A percentile compares a stretch with the other conserved stretches of the same genome.
Evolutionary conservation across 306 rosid genomes (phyloP).

Genomic region (Castanospermum australe): DNA sequence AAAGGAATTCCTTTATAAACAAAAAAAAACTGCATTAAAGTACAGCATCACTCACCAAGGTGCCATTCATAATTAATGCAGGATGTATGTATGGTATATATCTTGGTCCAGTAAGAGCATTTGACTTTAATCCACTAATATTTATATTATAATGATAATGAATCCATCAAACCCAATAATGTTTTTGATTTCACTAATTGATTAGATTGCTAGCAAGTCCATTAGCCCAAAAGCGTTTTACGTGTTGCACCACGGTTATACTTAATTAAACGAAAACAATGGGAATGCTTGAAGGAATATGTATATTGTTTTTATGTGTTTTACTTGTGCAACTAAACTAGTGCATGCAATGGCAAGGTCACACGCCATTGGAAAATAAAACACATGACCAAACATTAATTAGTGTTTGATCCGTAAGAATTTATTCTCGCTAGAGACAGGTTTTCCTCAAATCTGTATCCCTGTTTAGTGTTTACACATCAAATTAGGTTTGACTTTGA

Average conservation of each 20-base stretch:
- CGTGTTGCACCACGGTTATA: conserved; percentile 19
- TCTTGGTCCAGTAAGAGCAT: background rate
- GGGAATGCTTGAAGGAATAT: too few relatives aligned
- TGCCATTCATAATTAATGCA: too few relatives aligned
- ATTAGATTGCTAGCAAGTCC: background rate
- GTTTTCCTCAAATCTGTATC: background rate
- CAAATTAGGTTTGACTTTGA: conserved; percentile 22
- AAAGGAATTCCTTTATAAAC: too few relatives aligned
- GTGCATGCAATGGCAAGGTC: background rate
- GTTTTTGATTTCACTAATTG: conserved; percentile 21
- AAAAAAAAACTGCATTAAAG: too few relatives aligned
- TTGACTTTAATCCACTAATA: background rate
- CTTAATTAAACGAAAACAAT: conserved; percentile 22
- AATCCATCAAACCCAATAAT: conserved; percentile 13
- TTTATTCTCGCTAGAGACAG: background rate
- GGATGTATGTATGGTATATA: background rate
- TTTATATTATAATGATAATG: background rate
- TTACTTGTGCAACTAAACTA: background rate
- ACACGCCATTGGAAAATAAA: background rate
- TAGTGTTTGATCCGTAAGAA: background rate
- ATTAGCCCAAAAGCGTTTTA: conserved; percentile 1
- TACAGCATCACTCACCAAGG: too few relatives aligned
- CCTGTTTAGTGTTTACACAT: too few relatives aligned
- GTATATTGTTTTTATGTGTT: background rate
- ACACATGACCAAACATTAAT: background rate